Percentiles rank a stretch among this genome's conserved stretches.
These are phyloP conservation scores for Adansonia gregorii DNA, from an alignment of 441 rosid genomes.

Conservation along the genomic window DNA sequence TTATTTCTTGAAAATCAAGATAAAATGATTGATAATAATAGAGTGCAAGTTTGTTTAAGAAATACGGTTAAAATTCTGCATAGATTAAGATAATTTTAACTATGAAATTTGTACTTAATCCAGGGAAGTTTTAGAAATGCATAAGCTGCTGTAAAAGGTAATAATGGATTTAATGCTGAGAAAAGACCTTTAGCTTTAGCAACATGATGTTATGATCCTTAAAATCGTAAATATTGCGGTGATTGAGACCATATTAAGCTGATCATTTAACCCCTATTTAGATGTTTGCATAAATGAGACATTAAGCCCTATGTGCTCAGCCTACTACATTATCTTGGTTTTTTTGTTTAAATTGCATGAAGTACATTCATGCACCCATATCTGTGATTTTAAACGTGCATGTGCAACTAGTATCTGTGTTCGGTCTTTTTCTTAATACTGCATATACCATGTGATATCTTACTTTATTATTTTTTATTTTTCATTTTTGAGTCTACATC, in stretches of 20 bases:
- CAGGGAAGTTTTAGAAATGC: slow-evolving; percentile 7
- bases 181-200: neutral
- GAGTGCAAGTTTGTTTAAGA: neutral
- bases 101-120: neutral
- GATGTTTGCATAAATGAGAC: slow-evolving; percentile 19
- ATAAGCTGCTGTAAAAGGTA: neutral
- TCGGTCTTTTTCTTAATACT: neutral
- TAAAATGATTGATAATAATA: neutral
- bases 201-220: neutral
- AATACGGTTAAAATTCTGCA: neutral
- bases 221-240: neutral
- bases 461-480: neutral
- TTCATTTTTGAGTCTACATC: neutral
- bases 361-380: neutral
- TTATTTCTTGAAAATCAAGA: neutral
- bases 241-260: neutral
- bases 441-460: neutral
- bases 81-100: neutral
- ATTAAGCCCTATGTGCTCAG: neutral
- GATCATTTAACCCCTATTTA: slow-evolving; percentile 1
- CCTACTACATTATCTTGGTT: neutral
- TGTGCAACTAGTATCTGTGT: neutral
- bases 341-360: slow-evolving; percentile 2
- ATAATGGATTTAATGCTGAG: neutral
- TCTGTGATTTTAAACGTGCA: neutral